phyloP scores from a whole-genome alignment of 768 basidiomycete genomes.

The Lactifluus echinatus region DNA sequence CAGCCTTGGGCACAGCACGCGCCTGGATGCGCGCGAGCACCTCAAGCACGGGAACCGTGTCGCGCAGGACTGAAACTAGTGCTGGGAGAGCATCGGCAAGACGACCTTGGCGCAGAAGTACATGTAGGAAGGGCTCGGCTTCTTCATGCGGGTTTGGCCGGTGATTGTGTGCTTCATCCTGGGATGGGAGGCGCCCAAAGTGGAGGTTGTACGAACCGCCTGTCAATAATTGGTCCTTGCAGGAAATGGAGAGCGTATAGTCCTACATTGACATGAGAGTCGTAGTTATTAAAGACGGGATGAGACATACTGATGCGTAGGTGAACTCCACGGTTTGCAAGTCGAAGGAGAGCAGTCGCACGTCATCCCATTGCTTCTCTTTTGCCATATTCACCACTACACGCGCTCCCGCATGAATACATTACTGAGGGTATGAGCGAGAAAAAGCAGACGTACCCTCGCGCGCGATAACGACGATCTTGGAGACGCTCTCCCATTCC shows the following conservation, averaged over 20 bases:
- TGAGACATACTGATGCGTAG: slow-evolving; percentile 48
- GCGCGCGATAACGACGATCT: slow-evolving; percentile 88
- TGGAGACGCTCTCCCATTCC: slow-evolving; percentile 88
- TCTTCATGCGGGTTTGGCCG: slow-evolving; percentile 69
- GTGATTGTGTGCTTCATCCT: slow-evolving; percentile 21
- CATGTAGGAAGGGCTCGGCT: slow-evolving; percentile 66
- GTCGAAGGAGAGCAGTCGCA: slow-evolving; percentile 83
- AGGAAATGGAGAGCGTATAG: slow-evolving; percentile 71
- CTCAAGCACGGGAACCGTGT: slow-evolving; percentile 69
- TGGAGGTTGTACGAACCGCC: slow-evolving; percentile 67
- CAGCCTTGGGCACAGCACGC: slow-evolving; percentile 51
- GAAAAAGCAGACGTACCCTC: slow-evolving; percentile 47
- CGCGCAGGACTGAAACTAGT: slow-evolving; percentile 59
- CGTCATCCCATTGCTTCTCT: slow-evolving; percentile 59
- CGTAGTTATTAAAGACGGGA: not conserved
- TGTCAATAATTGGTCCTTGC: slow-evolving; percentile 57
- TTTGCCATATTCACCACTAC: slow-evolving; percentile 80
- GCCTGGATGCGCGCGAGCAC: slow-evolving; percentile 53
- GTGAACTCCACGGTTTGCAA: slow-evolving; percentile 87
- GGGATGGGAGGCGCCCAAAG: slow-evolving; percentile 44
- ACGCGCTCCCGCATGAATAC: not conserved
- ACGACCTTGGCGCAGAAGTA: slow-evolving; percentile 58
- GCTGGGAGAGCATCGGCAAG: slow-evolving; percentile 57
- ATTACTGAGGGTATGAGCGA: not conserved
- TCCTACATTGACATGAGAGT: slow-evolving; percentile 34